Evolutionary conservation across 2,329 filamentous ascomycete species (phyloP).

Genomic region (Gnomoniopsis smithogilvyi): DNA sequence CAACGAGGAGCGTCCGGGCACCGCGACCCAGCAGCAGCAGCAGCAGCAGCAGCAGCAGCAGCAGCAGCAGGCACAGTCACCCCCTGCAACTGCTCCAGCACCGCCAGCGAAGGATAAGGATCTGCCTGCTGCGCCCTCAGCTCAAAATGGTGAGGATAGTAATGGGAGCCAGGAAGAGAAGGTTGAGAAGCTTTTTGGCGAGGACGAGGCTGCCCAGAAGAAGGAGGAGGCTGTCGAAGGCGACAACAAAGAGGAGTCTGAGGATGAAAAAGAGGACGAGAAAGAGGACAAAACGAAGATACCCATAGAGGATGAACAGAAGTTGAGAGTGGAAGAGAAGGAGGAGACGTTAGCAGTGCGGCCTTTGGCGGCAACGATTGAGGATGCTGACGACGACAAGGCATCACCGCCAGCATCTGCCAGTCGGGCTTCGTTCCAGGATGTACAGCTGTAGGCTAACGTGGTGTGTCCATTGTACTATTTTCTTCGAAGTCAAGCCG

Average conservation of each 20-base stretch:
- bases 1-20: slow-evolving; percentile 28
- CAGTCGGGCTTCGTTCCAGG: slow-evolving; percentile 60
- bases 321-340: slow-evolving; percentile 54
- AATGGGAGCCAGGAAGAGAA: slow-evolving; percentile 13
- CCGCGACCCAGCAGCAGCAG: slow-evolving; percentile 21
- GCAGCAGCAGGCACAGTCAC: slow-evolving; percentile 19
- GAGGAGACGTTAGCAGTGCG: slow-evolving; percentile 51
- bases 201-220: slow-evolving; percentile 21
- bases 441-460: slow-evolving; percentile 53
- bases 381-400: slow-evolving; percentile 34
- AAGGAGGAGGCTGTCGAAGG: slow-evolving; percentile 27
- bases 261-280: slow-evolving; percentile 35
- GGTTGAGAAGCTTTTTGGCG: slow-evolving; percentile 20
- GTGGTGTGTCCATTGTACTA: background rate
- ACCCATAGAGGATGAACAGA: slow-evolving; percentile 40
- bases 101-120: slow-evolving; percentile 31
- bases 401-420: slow-evolving; percentile 43
- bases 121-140: slow-evolving; percentile 24
- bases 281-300: slow-evolving; percentile 27
- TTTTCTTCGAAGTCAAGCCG: background rate
- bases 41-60: slow-evolving; percentile 24
- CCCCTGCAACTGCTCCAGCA: slow-evolving; percentile 17
- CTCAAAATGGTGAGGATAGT: slow-evolving; percentile 23
- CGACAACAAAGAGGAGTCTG: slow-evolving; percentile 25
- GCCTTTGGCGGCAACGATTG: slow-evolving; percentile 29